Evolutionary conservation across 768 basidiomycete genomes (phyloP), one percentile per base, ranked within the genome.

Genomic region (Trametes maxima): DNA sequence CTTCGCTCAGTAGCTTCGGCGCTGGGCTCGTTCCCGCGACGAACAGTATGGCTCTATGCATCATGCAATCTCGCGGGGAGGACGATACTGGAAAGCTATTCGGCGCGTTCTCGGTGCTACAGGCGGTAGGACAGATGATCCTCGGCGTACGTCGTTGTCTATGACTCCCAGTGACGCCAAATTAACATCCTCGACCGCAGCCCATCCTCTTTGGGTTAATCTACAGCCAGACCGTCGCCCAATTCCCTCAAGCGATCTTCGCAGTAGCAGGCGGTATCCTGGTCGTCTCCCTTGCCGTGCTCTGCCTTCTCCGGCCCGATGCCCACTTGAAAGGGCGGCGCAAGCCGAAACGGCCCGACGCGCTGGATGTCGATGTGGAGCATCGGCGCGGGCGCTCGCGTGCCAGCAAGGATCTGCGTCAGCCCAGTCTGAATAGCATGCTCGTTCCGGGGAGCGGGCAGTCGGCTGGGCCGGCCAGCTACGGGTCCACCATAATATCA

Each of bases 21-120:
- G 83, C 85, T 2, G 91, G 89, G 3, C 82, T 87, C 14, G 81
- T 83, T 56, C 90, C 91, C 8, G 81, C 87, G 0, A 71, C 84
- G 53, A 87, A 91, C 62, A 89, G 88, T n/a, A 77, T 93, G 10
- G 90, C 89, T 0, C 76, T 92, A 5, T 88, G 84, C 65, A 78
- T 89, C n/a, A 63, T 83, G n/a, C 77, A 79, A 60, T 79, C 82
- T 62, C 77, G 79, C 6, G 70, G 67, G 28, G 70, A 75, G 40
- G 65, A 68, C 35, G 72, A 72, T 7, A 63, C 69, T 1, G 90
- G 90, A 0, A 79, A 83, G 21, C 68, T 92, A 39, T 90, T 92
- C 56, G 89, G 89, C 14, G 88, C 88, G 1, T 76, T 92, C 57
- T 85, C 88, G 2, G 82, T 89, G 16, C 69, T 92, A 44, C 82